These are phyloP conservation scores for Eryngium alpinum DNA, from an alignment of 140 eudicot species.

Conservation along the genomic window DNA sequence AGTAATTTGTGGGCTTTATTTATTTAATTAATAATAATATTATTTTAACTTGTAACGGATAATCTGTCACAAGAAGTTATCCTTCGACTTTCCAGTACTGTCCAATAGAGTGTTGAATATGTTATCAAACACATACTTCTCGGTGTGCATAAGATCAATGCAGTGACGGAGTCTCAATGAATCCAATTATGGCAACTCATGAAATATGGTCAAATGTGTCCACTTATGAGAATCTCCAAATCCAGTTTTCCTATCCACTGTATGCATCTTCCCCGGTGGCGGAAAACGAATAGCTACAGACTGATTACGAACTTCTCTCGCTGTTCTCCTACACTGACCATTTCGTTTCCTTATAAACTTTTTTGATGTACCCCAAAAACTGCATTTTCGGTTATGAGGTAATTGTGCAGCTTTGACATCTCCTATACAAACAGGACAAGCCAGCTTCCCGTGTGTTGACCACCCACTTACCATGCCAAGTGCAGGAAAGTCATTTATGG, in stretches of 20 bases:
- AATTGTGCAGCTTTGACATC: neutral
- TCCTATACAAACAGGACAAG: too few relatives aligned
- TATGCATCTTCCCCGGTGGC: neutral
- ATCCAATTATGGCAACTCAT: neutral
- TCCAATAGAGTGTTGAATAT: neutral
- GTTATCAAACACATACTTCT: too few relatives aligned
- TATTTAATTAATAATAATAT: too few relatives aligned
- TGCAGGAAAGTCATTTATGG: neutral
- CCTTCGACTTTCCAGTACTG: neutral
- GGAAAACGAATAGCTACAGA: neutral
- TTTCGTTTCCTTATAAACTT: neutral
- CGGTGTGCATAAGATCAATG: neutral
- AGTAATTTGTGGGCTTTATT: too few relatives aligned
- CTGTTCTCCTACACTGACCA: neutral
- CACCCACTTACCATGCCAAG: neutral
- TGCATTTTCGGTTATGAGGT: neutral
- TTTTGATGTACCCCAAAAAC: neutral
- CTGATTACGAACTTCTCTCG: neutral
- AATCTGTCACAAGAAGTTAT: too few relatives aligned
- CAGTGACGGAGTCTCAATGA: neutral
- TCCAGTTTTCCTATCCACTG: neutral
- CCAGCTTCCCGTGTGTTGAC: neutral
- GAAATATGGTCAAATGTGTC: too few relatives aligned
- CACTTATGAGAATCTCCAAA: neutral
- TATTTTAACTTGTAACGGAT: too few relatives aligned